A percentile compares a stretch with the other conserved stretches of the same genome.
Conservation (phyloP, 202 grass and related monocot species). For the Dendrocalamus latiflorus region DNA sequence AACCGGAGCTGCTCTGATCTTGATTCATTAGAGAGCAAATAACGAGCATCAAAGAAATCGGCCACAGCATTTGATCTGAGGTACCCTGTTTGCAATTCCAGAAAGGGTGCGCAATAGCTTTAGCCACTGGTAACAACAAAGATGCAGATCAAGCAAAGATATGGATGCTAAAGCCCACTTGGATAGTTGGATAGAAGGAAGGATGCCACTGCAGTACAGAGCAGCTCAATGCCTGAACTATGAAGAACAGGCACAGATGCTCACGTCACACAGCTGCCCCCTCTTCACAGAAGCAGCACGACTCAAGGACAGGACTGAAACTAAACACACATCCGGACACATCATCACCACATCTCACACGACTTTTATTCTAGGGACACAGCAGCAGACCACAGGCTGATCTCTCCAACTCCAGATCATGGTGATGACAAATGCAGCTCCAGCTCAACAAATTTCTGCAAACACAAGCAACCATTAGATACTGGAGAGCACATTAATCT, state of each 20-base stretch:
- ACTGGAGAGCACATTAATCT: background rate
- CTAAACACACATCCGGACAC: slow-evolving; percentile 4
- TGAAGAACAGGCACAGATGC: background rate
- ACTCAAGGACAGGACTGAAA: background rate
- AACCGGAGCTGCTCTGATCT: background rate
- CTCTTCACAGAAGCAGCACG: background rate
- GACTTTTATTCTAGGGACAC: slow-evolving; percentile 44
- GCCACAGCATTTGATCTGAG: background rate
- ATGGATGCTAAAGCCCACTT: background rate
- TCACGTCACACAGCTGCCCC: background rate
- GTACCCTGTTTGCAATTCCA: background rate
- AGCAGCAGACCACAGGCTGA: slow-evolving; percentile 8
- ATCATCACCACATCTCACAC: slow-evolving; percentile 18
- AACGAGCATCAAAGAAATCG: background rate
- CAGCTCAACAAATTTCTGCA: slow-evolving; percentile 32
- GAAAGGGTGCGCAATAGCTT: background rate
- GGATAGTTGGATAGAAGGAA: slow-evolving; percentile 8
- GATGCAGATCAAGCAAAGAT: background rate
- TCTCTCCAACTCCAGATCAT: slow-evolving; percentile 18
- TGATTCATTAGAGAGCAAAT: background rate
- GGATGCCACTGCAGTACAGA: background rate
- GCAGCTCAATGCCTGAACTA: background rate
- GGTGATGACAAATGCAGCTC: slow-evolving; percentile 24
- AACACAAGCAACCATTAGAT: background rate
- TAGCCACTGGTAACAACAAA: background rate